These are phyloP conservation scores for Hypoxylon sp. DNA, from an alignment of 2,329 filamentous ascomycete species.

Conservation along the genomic window DNA sequence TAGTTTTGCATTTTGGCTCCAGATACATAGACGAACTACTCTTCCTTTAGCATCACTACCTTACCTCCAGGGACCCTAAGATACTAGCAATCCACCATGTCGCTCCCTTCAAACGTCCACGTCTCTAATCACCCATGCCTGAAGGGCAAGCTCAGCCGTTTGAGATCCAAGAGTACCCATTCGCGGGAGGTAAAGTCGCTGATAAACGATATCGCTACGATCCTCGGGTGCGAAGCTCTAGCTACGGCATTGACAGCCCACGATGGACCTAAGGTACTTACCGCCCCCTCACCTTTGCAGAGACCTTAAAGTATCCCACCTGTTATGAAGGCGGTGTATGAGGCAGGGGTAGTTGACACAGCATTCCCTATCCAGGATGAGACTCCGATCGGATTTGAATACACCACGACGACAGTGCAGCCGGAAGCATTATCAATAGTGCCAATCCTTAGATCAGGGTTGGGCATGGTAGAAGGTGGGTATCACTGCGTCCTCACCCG, in stretches of 20 bases:
- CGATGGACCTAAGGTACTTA: constrained; percentile 74
- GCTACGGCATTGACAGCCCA: constrained; percentile 71
- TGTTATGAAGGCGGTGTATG: neutral
- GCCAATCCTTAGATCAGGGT: constrained; percentile 91
- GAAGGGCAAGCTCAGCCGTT: constrained; percentile 88
- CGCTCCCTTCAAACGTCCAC: constrained; percentile 75
- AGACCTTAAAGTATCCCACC: neutral
- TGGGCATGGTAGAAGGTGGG: constrained; percentile 89
- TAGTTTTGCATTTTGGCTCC: neutral
- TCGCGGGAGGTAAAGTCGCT: constrained; percentile 84
- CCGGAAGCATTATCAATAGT: constrained; percentile 83
- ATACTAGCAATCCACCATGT: constrained; percentile 45
- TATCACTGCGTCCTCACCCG: constrained; percentile 20
- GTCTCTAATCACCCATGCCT: constrained; percentile 90
- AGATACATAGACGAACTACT: neutral
- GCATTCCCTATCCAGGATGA: constrained; percentile 68
- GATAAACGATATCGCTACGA: constrained; percentile 87
- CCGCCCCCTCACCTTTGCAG: constrained; percentile 2
- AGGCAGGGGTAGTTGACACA: constrained; percentile 8
- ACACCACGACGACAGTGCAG: constrained; percentile 74
- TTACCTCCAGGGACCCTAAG: constrained; percentile 7
- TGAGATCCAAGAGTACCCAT: constrained; percentile 79
- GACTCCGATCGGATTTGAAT: constrained; percentile 84
- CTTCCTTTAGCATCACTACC: neutral
- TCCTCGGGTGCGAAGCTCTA: constrained; percentile 87